These are phyloP conservation scores for Aspergillus affinis DNA, from an alignment of 495 filamentous ascomycete genomes.

Conservation along the genomic window DNA sequence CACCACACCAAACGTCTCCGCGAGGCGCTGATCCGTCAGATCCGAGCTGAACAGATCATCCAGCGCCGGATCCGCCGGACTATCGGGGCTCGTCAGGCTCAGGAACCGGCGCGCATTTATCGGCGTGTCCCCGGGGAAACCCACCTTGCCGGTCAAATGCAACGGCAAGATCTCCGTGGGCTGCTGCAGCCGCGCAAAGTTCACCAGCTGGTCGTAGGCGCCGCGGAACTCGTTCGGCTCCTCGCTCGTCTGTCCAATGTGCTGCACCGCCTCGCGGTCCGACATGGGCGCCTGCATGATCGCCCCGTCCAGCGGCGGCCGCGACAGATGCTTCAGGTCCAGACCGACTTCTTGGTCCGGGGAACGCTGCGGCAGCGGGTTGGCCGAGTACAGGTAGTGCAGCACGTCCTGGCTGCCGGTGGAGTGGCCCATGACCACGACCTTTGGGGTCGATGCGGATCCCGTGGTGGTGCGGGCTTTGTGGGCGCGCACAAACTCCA, in stretches of 20 bases:
- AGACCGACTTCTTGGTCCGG: constrained; percentile 24
- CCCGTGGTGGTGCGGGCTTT: constrained; percentile 15
- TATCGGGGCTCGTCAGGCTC: constrained; percentile 59
- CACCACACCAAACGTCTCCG: constrained; percentile 64
- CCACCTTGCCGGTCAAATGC: constrained; percentile 41
- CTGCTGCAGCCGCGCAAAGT: constrained; percentile 44
- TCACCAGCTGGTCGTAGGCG: constrained; percentile 51
- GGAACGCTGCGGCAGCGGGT: constrained; percentile 26
- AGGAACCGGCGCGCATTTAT: constrained; percentile 57
- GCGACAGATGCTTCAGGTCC: constrained; percentile 25
- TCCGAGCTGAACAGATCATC: constrained; percentile 92
- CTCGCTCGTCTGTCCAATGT: constrained; percentile 19
- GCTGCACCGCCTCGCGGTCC: constrained; percentile 68
- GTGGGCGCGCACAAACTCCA: constrained; percentile 62
- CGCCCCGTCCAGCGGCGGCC: constrained; percentile 67
- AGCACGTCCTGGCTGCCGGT: constrained; percentile 87
- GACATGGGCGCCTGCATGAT: constrained; percentile 81
- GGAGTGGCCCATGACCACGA: constrained; percentile 88
- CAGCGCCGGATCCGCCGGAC: constrained; percentile 56
- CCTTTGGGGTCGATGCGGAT: constrained; percentile 38
- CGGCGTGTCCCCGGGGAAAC: constrained; percentile 57
- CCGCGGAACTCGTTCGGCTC: constrained; percentile 29
- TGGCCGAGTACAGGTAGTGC: constrained; percentile 60
- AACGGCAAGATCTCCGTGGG: constrained; percentile 55
- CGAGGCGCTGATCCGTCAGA: constrained; percentile 57